Evolutionary conservation across 2,329 filamentous ascomycete species (phyloP), one percentile per base, ranked within the genome.

Genomic region (Penicillium sp.): DNA sequence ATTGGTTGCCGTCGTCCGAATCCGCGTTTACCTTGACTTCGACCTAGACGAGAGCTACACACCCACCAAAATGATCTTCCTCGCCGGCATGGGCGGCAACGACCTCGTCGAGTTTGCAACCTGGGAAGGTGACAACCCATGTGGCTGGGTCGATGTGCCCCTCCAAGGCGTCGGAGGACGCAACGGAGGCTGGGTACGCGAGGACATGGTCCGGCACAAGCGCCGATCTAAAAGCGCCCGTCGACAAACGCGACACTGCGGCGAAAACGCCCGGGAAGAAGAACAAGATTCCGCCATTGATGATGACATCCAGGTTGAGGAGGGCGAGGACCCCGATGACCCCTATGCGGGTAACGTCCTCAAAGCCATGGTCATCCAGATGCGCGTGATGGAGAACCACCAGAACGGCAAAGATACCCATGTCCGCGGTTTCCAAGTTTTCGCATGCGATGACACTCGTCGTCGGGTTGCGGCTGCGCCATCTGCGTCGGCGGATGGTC

Each of bases 351-450:
- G 85, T 44, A 90, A 89, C 70, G 91, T 93, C 1, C 85, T 98
- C 19, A 88, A 93, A 63, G 93, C 91, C 17, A 97, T 94, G 80
- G 87, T 98, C 33, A 84, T 99, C 30, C 93, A 98, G 77, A 89
- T 98, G 72, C 89, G 91, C 68, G 89, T 99, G 53, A 86, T 94
- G 56, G 95, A 98, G 80, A 99, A 99, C 74, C 95, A 99, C 76
- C 95, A 99, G 79, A 99, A 99, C 76, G 95, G 95, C 66, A 99
- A 99, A 77, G 95, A 99, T 76, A 99, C 95, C n/a, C 95, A 99
- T 82, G 85, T 99, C 26, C 86, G 95, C 17, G 94, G 93, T 1
- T 86, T 99, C 76, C 96, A 97, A 80, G 90, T 98, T 10, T 99
- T 89, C 72, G 84, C 86, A 15, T 75, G 73, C 33, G 81, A 83